These are phyloP conservation scores for Ochromonas danica DNA, from an alignment of 108 stramenopile genomes.

Conservation along the genomic window DNA sequence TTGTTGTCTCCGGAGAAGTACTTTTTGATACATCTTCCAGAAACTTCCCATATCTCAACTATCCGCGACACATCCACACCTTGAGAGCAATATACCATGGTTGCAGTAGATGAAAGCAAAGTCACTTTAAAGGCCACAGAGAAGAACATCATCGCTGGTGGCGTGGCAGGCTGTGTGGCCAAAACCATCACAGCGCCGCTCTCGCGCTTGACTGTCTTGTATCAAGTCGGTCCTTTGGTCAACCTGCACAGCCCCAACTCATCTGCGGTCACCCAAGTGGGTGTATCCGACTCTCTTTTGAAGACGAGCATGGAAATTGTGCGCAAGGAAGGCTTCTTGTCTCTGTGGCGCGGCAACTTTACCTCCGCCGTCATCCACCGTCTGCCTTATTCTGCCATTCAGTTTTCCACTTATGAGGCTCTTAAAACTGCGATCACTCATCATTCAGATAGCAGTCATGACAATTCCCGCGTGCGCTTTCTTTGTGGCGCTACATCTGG, in stretches of 20 bases:
- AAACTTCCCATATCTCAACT: too few species aligned
- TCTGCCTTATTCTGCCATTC: constrained; percentile 87
- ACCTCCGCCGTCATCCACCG: constrained; percentile 84
- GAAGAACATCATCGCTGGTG: constrained; percentile 87
- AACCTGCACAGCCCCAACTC: constrained; percentile 75
- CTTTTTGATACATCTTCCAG: too few species aligned
- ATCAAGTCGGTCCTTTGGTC: constrained; percentile 85
- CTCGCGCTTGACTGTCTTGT: constrained; percentile 78
- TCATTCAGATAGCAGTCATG: constrained; percentile 41
- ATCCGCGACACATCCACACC: too few species aligned
- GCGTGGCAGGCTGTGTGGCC: constrained; percentile 83
- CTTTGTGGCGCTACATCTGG: constrained; percentile 79
- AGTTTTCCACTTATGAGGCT: constrained; percentile 83
- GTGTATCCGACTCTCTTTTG: not conserved
- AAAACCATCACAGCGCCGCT: constrained; percentile 88
- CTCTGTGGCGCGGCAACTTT: constrained; percentile 89
- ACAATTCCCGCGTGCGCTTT: constrained; percentile 65
- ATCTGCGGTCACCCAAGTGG: constrained; percentile 66
- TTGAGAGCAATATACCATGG: too few species aligned
- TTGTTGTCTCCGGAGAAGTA: too few species aligned
- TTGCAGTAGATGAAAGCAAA: too few species aligned
- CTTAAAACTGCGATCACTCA: constrained; percentile 65
- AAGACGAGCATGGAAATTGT: constrained; percentile 66
- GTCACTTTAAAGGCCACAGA: too few species aligned
- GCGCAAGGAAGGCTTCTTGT: constrained; percentile 72